phyloP scores from a whole-genome alignment of 108 stramenopile genomes.

The Fistulifera solaris region DNA sequence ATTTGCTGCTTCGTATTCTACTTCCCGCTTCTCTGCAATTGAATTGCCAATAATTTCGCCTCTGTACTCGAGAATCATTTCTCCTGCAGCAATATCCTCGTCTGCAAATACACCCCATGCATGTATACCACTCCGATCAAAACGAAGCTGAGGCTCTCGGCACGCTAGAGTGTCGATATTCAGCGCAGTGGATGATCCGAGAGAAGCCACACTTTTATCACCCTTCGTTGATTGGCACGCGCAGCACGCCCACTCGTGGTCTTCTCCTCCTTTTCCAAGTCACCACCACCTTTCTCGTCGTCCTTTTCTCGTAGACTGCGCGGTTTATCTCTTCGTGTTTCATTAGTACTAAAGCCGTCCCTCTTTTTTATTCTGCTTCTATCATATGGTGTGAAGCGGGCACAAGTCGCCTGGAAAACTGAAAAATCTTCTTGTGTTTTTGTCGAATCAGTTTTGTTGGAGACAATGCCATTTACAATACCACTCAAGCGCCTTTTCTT shows the following conservation, averaged over 20 bases:
- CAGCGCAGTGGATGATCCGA: slow-evolving; percentile 26
- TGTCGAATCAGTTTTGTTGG: not conserved
- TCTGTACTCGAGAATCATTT: slow-evolving; percentile 88
- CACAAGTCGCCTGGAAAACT: slow-evolving; percentile 26
- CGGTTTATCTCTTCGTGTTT: not conserved
- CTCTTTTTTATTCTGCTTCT: slow-evolving; percentile 13
- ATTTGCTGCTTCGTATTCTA: slow-evolving; percentile 77
- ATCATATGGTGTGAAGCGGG: slow-evolving; percentile 24
- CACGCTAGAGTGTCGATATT: slow-evolving; percentile 48
- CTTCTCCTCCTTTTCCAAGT: slow-evolving; percentile 27
- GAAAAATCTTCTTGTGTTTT: slow-evolving; percentile 7
- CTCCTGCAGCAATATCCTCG: slow-evolving; percentile 47
- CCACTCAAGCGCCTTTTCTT: not conserved
- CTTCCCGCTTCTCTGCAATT: slow-evolving; percentile 79
- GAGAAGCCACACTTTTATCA: slow-evolving; percentile 40
- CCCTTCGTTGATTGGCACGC: slow-evolving; percentile 59
- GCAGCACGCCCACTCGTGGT: slow-evolving; percentile 42
- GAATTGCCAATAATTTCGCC: slow-evolving; percentile 87
- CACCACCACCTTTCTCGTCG: slow-evolving; percentile 15
- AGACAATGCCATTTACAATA: not conserved
- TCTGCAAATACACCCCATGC: slow-evolving; percentile 82
- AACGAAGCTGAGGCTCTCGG: slow-evolving; percentile 55
- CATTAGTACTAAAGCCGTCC: not conserved
- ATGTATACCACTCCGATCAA: slow-evolving; percentile 65
- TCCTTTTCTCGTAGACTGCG: slow-evolving; percentile 7